Conservation (phyloP, 169 alveolate genomes). For the Eimeria acervulina region DNA sequence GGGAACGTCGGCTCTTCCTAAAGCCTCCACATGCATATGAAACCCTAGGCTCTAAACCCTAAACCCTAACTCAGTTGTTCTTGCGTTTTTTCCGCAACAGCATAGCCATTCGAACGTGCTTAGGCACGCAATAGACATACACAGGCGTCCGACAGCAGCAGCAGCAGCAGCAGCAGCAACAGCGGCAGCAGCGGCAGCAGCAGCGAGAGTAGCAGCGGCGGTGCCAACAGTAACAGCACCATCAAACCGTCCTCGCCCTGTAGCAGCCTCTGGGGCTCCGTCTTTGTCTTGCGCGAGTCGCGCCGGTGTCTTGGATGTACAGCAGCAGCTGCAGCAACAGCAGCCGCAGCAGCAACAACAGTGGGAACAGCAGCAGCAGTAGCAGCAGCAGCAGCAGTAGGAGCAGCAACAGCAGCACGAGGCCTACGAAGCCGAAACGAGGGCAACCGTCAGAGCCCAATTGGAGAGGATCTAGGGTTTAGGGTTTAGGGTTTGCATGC, state of each 20-base stretch:
- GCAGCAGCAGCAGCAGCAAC: neutral
- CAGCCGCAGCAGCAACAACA: neutral
- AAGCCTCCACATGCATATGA: no score
- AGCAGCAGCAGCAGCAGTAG: neutral
- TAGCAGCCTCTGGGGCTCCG: neutral
- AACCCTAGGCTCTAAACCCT: no score
- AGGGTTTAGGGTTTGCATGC: neutral
- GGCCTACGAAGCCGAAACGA: no score
- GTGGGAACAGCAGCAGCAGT: neutral
- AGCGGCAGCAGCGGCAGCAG: neutral
- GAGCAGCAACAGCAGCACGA: no score
- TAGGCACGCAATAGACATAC: neutral
- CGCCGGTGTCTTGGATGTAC: slow-evolving; percentile 9
- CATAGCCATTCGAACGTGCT: no score
- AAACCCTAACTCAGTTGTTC: no score
- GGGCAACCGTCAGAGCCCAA: no score
- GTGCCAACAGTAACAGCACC: neutral
- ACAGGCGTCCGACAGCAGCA: neutral
- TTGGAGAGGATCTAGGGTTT: no score
- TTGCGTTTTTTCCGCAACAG: no score
- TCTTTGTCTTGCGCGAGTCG: slow-evolving; percentile 39
- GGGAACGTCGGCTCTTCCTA: no score
- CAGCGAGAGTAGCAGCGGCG: neutral
- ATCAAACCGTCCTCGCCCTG: neutral
- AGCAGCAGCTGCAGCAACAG: slow-evolving; percentile 6